phyloP scores from a whole-genome alignment of 805 yeast genomes.

The Kodamaea restingae region DNA sequence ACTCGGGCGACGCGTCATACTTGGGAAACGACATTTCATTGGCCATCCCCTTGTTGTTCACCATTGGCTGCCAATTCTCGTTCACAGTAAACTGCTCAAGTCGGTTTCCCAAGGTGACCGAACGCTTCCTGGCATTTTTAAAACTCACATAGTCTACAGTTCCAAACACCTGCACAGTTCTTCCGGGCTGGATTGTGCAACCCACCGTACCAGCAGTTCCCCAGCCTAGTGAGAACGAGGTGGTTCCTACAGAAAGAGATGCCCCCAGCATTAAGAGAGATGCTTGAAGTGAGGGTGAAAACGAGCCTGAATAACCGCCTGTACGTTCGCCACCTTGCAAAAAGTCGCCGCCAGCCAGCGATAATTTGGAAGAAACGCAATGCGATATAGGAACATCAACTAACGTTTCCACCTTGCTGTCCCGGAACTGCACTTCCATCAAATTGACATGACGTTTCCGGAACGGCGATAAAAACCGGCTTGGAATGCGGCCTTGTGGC shows the following conservation, averaged over 20 bases:
- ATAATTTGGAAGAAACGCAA: slow-evolving; percentile 15
- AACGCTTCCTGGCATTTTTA: slow-evolving; percentile 14
- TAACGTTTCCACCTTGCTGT: neutral
- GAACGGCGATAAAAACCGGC: neutral
- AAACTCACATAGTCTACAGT: slow-evolving; percentile 12
- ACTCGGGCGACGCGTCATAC: slow-evolving; percentile 10
- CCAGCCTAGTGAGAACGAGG: neutral
- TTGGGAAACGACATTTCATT: slow-evolving; percentile 17
- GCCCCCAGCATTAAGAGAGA: slow-evolving; percentile 3
- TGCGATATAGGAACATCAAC: slow-evolving; percentile 16
- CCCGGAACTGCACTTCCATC: slow-evolving; percentile 19
- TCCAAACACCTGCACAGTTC: slow-evolving; percentile 18
- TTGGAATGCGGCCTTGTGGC: slow-evolving; percentile 2
- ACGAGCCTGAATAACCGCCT: neutral
- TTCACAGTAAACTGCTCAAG: neutral
- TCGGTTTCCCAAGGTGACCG: slow-evolving; percentile 7
- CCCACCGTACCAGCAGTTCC: slow-evolving; percentile 13
- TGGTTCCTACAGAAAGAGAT: neutral
- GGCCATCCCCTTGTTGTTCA: too few relatives aligned
- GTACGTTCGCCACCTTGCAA: neutral
- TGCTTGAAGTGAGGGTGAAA: slow-evolving; percentile 3
- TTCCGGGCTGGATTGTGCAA: slow-evolving; percentile 16
- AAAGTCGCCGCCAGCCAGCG: slow-evolving; percentile 14
- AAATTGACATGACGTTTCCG: slow-evolving; percentile 13
- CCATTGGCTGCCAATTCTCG: neutral